A percentile compares a stretch with the other conserved stretches of the same genome.
Evolutionary conservation across 257 asterid genomes (phyloP).

Genomic region (Ballota nigra): DNA sequence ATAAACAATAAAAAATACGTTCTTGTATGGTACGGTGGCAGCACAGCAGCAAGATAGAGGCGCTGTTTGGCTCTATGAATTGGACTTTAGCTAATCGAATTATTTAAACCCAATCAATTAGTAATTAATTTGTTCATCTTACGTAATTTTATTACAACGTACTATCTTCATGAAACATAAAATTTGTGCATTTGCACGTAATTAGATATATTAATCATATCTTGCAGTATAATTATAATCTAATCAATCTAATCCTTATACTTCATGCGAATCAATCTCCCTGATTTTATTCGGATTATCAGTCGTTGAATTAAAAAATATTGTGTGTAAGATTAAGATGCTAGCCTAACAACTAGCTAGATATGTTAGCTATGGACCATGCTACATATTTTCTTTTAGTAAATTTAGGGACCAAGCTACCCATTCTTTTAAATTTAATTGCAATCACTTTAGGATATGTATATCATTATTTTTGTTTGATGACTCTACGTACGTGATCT

Average conservation of each 20-base stretch:
- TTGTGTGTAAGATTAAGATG: background rate
- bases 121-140: background rate
- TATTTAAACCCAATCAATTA: background rate
- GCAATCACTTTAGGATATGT: background rate
- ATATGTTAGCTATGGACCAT: constrained; percentile 22
- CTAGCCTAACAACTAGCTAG: background rate
- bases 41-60: background rate
- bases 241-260: background rate
- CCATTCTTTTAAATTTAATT: background rate
- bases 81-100: background rate
- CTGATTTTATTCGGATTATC: background rate
- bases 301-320: background rate
- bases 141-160: background rate
- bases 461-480: background rate
- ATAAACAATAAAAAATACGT: too few relatives aligned
- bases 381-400: background rate
- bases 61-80: background rate
- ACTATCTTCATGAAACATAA: background rate
- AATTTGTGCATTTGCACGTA: background rate
- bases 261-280: background rate
- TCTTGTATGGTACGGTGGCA: background rate
- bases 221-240: constrained; percentile 3
- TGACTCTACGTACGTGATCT: background rate
- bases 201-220: background rate
- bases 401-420: constrained; percentile 21